These are phyloP conservation scores for Euptelea pleiosperma DNA, from an alignment of 164 flowering plant genomes.

Conservation along the genomic window DNA sequence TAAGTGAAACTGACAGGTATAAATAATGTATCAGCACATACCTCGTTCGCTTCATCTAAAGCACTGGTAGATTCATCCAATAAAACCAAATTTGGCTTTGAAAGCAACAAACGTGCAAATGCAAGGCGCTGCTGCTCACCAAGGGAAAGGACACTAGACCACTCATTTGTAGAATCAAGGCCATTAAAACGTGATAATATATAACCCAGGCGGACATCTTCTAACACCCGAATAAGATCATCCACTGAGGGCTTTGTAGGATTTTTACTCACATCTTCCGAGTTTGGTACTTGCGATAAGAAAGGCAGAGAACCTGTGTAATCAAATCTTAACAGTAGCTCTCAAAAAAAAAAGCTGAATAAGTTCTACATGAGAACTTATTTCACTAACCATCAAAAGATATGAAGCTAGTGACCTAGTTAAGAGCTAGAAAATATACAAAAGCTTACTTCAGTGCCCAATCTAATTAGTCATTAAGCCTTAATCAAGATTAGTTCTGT, in stretches of 20 bases:
- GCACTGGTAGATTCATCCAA: constrained; percentile 98
- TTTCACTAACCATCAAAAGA: no score
- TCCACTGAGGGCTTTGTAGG: constrained; percentile 53
- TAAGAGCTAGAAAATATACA: no score
- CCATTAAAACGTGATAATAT: constrained; percentile 61
- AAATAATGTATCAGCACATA: constrained; percentile 21
- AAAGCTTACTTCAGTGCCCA: no score
- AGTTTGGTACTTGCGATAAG: constrained; percentile 30
- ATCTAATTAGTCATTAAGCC: no score
- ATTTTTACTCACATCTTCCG: constrained; percentile 19
- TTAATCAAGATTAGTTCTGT: no score
- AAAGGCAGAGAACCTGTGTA: constrained; percentile 58
- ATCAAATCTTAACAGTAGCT: background rate
- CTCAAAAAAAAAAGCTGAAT: no score
- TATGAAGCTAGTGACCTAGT: no score
- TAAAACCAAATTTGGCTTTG: constrained; percentile 75
- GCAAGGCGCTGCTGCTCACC: constrained; percentile 99
- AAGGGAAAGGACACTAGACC: constrained; percentile 96
- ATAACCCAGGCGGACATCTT: constrained; percentile 78
- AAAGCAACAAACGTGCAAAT: constrained; percentile 83
- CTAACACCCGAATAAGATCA: constrained; percentile 58
- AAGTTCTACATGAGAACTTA: no score
- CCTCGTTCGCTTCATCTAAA: constrained; percentile 92
- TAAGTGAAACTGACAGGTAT: background rate
- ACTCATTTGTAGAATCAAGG: constrained; percentile 64